phyloP scores from a whole-genome alignment of 257 asterid species.

The Galeopsis tetrahit region DNA sequence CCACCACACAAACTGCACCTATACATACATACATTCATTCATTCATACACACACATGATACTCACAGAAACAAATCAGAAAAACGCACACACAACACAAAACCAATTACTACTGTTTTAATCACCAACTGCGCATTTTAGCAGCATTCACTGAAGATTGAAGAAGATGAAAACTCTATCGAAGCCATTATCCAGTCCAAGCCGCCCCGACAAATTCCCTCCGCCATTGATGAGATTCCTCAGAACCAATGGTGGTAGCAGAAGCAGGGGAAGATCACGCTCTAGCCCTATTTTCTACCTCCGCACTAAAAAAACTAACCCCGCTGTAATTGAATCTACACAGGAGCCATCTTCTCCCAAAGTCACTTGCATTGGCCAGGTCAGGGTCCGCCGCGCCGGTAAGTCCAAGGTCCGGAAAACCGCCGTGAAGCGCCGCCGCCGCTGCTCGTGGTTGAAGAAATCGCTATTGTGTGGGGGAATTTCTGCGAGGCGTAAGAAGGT shows the following conservation, averaged over 20 bases:
- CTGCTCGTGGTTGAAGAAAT: constrained; percentile 45
- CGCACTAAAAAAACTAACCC: constrained; percentile 44
- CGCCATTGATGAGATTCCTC: constrained; percentile 80
- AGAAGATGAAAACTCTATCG: constrained; percentile 53
- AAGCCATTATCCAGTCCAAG: constrained; percentile 80
- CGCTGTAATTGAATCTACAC: constrained; percentile 40
- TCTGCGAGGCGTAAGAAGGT: constrained; percentile 27
- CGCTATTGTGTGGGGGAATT: constrained; percentile 28
- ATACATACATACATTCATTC: background rate
- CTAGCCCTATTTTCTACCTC: constrained; percentile 72
- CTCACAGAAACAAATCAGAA: background rate
- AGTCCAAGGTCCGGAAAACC: constrained; percentile 32
- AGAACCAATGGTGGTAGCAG: constrained; percentile 70
- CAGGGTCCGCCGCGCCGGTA: constrained; percentile 60
- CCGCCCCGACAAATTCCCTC: constrained; percentile 76
- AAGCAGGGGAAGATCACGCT: constrained; percentile 70
- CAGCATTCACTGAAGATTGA: background rate
- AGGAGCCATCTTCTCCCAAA: constrained; percentile 84
- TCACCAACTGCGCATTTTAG: background rate
- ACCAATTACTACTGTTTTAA: background rate
- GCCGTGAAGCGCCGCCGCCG: constrained; percentile 40
- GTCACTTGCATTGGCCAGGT: constrained; percentile 96
- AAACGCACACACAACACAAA: background rate
- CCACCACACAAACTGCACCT: background rate
- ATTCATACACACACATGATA: background rate